Evolutionary conservation across 306 rosid genomes (phyloP).

Genomic region (Prosopis cineraria): DNA sequence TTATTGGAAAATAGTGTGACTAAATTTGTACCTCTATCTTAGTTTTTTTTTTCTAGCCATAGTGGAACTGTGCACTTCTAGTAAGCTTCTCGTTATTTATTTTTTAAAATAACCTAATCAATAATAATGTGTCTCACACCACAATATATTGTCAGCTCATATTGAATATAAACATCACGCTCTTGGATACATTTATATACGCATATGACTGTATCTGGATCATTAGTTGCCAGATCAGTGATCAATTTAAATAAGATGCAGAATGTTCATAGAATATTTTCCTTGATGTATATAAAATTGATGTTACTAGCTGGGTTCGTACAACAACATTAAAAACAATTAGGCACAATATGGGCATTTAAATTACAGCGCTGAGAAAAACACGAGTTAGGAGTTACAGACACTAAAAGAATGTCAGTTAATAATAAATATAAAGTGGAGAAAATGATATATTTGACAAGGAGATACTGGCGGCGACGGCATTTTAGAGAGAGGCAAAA

Average conservation of each 20-base stretch:
- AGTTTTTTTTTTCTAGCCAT: too few relatives aligned
- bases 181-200: neutral
- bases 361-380: neutral
- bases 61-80: neutral
- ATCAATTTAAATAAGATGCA: neutral
- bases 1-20: too few relatives aligned
- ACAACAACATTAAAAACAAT: neutral
- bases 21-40: too few relatives aligned
- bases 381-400: too few relatives aligned
- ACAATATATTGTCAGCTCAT: neutral
- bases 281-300: neutral
- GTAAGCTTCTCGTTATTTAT: neutral
- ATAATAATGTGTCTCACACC: neutral
- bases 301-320: neutral
- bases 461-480: neutral
- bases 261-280: neutral
- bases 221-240: neutral
- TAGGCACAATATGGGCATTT: neutral
- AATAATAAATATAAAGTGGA: neutral
- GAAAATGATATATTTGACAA: neutral
- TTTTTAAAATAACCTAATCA: neutral
- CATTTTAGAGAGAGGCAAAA: conserved; percentile 16
- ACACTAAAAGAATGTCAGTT: too few relatives aligned
- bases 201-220: neutral
- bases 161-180: neutral